Evolutionary conservation across 2,329 filamentous ascomycete species (phyloP), one percentile per base, ranked within the genome.

Genomic region (Sporothrix mexicana): DNA sequence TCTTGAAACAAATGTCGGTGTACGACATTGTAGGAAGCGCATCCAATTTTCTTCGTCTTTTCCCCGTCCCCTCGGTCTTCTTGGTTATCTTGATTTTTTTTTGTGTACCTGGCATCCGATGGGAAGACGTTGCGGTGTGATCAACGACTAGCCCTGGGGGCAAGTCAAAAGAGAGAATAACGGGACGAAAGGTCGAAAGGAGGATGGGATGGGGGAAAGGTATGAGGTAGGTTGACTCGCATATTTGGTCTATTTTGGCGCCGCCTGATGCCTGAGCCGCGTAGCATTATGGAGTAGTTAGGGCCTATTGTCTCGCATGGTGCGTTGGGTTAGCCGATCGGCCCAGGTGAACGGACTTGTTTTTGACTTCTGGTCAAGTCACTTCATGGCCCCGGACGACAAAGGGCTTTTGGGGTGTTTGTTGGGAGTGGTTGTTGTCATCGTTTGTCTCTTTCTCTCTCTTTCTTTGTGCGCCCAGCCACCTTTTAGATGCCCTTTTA

Each of bases 101-200:
- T 6, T 23, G 13, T 8, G 3, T n/a, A n/a, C 8, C 7, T 25
- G 12, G 57, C 41, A 3, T 36, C 23, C 12, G 41, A 9, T 25
- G 36, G 10, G 61, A 47, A 43, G 61, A 47, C 61, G 61, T 66
- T 66, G 41, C 61, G 41, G 61, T 47, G 41, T 66, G 41, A 66
- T 66, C 61, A 23, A 47, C 41, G 7, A 17, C 61, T 47, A 47
- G 41, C 41, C 59, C 41, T 25, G 23, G 12, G 9, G 20, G 51
- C 20, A 12, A 55, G 51, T 10, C 51, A 20, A 66, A 59, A 62
- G 15, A 64, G 45, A 13, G 30, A n/a, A n/a, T 12, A n/a, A n/a
- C n/a, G n/a, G n/a, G n/a, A 7, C 7, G 30, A 36, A 36, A 36
- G 30, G n/a, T n/a, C n/a, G 30, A 36, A 36, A 36, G 30, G 30